Conservation (phyloP, 495 filamentous ascomycete genomes). For the Xylaria longipes region DNA sequence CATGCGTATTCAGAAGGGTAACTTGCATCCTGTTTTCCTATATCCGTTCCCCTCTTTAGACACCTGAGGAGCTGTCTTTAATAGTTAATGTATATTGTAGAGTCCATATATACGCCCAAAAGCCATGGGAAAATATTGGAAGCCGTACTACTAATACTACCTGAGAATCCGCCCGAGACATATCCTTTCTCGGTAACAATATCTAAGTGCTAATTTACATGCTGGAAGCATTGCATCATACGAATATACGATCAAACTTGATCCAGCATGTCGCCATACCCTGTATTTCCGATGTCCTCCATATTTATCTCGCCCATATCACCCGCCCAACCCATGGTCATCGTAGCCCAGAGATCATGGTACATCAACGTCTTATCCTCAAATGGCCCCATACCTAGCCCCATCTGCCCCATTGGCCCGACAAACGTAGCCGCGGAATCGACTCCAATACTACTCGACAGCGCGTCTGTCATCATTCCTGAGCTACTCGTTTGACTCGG, state of each 20-base stretch:
- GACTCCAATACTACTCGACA: not conserved
- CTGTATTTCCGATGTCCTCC: constrained; percentile 14
- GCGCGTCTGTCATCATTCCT: not conserved
- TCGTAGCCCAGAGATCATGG: constrained; percentile 46
- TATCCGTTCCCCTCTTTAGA: not conserved
- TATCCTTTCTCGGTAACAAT: not conserved
- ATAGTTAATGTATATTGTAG: not conserved
- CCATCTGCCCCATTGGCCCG: constrained; percentile 15
- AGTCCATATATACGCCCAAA: constrained; percentile 21
- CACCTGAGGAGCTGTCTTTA: not conserved
- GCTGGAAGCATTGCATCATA: not conserved
- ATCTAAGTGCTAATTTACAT: not conserved
- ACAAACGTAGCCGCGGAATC: constrained; percentile 8
- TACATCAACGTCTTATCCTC: constrained; percentile 29
- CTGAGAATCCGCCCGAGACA: not conserved
- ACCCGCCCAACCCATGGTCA: constrained; percentile 43
- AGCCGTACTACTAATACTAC: too few relatives aligned
- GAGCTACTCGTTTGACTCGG: constrained; percentile 23
- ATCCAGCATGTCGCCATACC: constrained; percentile 13
- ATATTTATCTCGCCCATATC: constrained; percentile 28
- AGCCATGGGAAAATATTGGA: not conserved
- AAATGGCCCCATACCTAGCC: not conserved
- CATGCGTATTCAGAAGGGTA: constrained; percentile 28
- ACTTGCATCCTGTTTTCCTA: not conserved
- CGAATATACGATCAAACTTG: constrained; percentile 5